A percentile compares a stretch with the other conserved stretches of the same genome.
phyloP scores from a whole-genome alignment of 208 protist species.

The Naegleria lovaniensis region DNA sequence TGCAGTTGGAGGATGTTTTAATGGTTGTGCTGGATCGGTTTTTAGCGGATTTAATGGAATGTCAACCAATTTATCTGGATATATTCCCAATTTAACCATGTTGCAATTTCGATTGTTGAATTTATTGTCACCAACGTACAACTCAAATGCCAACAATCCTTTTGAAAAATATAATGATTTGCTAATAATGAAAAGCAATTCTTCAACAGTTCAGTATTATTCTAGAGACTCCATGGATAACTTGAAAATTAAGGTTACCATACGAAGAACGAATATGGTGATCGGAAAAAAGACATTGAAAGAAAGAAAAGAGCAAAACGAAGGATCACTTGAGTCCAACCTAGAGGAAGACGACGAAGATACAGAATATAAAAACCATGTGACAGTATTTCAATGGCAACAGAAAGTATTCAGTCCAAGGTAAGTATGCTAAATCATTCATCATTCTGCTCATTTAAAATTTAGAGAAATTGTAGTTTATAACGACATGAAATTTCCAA shows the following conservation, averaged over 20 bases:
- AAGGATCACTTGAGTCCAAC: background rate
- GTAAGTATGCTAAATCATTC: background rate
- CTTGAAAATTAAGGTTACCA: background rate
- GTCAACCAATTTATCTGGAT: too few relatives aligned
- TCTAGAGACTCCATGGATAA: background rate
- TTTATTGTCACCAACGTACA: background rate
- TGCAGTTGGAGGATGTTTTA: background rate
- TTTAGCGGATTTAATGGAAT: background rate
- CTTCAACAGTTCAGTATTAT: background rate
- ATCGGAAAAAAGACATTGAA: background rate
- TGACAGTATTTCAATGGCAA: slow-evolving; percentile 3
- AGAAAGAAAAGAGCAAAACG: background rate
- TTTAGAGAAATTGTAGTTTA: background rate
- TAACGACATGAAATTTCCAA: background rate
- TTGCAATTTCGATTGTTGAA: background rate
- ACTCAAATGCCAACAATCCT: background rate
- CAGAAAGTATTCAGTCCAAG: slow-evolving; percentile 21
- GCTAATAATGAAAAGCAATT: background rate
- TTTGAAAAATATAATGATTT: slow-evolving; percentile 18
- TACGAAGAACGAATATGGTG: background rate
- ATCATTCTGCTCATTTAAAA: too few relatives aligned
- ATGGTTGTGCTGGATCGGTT: background rate
- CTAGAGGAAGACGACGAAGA: background rate
- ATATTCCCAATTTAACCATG: background rate
- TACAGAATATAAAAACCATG: background rate